Evolutionary conservation across 345 rosid genomes (phyloP).

Genomic region (Populus simonii): DNA sequence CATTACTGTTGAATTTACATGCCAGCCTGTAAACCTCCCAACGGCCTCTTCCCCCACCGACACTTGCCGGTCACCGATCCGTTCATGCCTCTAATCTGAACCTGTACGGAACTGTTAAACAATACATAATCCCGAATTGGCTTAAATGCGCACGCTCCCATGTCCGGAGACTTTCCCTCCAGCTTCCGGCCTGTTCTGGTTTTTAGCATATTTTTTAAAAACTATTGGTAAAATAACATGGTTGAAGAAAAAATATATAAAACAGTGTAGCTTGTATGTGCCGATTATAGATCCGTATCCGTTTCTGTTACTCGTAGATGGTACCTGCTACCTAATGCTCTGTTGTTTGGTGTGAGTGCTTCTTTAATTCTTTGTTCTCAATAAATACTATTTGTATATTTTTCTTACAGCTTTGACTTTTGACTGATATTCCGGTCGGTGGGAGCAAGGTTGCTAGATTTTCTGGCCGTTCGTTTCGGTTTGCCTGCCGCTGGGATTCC

Average conservation of each 20-base stretch:
- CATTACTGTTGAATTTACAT: conserved; percentile 37
- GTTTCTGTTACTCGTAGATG: conserved; percentile 52
- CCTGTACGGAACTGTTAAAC: conserved; percentile 47
- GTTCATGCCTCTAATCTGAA: neutral
- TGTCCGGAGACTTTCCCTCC: conserved; percentile 29
- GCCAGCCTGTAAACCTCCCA: conserved; percentile 70
- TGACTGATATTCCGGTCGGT: too few relatives aligned
- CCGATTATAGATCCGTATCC: conserved; percentile 27
- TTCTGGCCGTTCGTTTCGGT: neutral
- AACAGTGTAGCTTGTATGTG: too few relatives aligned
- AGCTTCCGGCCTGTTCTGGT: too few relatives aligned
- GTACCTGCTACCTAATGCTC: conserved; percentile 44
- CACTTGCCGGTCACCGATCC: conserved; percentile 39
- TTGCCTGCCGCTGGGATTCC: neutral
- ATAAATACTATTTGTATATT: neutral
- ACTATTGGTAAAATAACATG: too few relatives aligned
- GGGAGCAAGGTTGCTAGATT: neutral
- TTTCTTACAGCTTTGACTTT: neutral
- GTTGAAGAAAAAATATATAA: too few relatives aligned
- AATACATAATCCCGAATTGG: neutral
- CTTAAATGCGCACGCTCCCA: conserved; percentile 38
- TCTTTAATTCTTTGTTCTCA: neutral
- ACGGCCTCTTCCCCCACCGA: conserved; percentile 41
- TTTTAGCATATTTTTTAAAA: too few relatives aligned
- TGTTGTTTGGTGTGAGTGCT: conserved; percentile 13